Evolutionary conservation across 2,329 filamentous ascomycete species (phyloP).

Genomic region (Tothia fuscella): DNA sequence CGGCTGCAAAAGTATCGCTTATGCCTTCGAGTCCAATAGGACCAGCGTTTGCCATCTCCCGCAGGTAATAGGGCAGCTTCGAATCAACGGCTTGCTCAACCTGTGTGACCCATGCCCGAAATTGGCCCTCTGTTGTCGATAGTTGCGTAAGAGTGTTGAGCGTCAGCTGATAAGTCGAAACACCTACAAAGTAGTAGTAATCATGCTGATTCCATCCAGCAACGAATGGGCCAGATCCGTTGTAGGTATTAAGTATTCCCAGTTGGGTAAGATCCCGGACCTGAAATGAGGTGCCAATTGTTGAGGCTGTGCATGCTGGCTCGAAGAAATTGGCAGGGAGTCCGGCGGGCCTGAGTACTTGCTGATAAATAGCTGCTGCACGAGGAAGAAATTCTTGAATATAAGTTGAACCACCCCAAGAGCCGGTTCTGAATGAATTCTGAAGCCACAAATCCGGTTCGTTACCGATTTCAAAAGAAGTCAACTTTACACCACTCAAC

Average conservation of each 20-base stretch:
- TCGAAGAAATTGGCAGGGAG: slow-evolving; percentile 36
- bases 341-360: slow-evolving; percentile 31
- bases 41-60: slow-evolving; percentile 40
- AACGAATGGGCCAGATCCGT: slow-evolving; percentile 26
- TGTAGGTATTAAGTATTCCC: slow-evolving; percentile 27
- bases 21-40: slow-evolving; percentile 35
- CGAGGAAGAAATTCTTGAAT: slow-evolving; percentile 35
- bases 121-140: slow-evolving; percentile 35
- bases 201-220: slow-evolving; percentile 41
- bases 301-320: slow-evolving; percentile 36
- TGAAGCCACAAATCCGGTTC: slow-evolving; percentile 31
- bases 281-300: slow-evolving; percentile 39
- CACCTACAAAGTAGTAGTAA: slow-evolving; percentile 41
- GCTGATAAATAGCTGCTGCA: slow-evolving; percentile 31
- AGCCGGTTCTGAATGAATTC: slow-evolving; percentile 33
- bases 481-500: slow-evolving; percentile 27
- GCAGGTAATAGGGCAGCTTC: slow-evolving; percentile 35
- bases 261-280: slow-evolving; percentile 29
- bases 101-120: slow-evolving; percentile 34
- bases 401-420: slow-evolving; percentile 34
- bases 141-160: slow-evolving; percentile 35
- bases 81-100: slow-evolving; percentile 30
- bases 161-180: slow-evolving; percentile 32
- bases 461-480: slow-evolving; percentile 33
- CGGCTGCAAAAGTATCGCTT: slow-evolving; percentile 37